A percentile compares a stretch with the other conserved stretches of the same genome.
Conservation (phyloP, 75 land plant species). For the Isoetes taiwanensis region DNA sequence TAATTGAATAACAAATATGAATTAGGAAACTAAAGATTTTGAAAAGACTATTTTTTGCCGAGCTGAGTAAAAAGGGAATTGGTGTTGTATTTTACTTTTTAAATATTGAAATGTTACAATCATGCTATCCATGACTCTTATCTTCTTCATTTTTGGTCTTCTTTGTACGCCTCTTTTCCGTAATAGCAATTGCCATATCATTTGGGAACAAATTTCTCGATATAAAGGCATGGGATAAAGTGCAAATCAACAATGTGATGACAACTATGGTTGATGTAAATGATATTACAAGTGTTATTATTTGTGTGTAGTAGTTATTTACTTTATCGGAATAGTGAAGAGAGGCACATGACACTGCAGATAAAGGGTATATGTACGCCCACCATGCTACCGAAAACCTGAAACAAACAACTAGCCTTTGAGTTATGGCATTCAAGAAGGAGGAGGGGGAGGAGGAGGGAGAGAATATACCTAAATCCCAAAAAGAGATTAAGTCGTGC, state of each 20-base stretch:
- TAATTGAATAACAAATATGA: no score
- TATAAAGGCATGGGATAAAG: slow-evolving; percentile 60
- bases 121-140: no score
- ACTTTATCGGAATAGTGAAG: slow-evolving; percentile 63
- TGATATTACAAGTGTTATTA: slow-evolving; percentile 53
- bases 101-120: no score
- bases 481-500: background rate
- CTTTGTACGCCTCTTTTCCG: slow-evolving; percentile 28
- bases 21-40: no score
- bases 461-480: background rate
- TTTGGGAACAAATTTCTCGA: slow-evolving; percentile 79
- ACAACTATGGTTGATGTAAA: slow-evolving; percentile 54
- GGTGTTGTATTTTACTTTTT: no score
- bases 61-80: no score
- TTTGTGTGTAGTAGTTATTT: slow-evolving; percentile 31
- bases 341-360: slow-evolving; percentile 60
- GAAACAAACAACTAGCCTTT: background rate
- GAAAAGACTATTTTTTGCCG: no score
- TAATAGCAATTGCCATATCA: slow-evolving; percentile 88
- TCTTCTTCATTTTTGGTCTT: no score
- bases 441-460: no score
- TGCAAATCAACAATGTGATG: slow-evolving; percentile 34
- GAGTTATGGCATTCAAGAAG: background rate
- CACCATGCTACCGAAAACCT: slow-evolving; percentile 97
- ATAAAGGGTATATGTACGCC: slow-evolving; percentile 96